These are phyloP conservation scores for Agaricales sp. DNA, from an alignment of 1,284 basidiomycete species.

Conservation along the genomic window DNA sequence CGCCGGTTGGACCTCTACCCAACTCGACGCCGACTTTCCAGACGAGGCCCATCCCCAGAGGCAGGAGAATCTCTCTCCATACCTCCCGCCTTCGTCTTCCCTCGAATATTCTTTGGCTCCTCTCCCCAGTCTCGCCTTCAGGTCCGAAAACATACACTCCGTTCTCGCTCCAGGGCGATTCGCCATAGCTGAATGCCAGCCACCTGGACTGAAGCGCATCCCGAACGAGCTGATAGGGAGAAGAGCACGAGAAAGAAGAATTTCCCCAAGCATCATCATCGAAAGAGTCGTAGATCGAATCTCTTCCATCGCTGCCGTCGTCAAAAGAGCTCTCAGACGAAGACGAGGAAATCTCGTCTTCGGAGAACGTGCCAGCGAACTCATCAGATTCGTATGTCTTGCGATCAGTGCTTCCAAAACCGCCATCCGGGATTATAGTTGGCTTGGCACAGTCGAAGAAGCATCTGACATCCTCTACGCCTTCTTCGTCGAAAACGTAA, in stretches of 20 bases:
- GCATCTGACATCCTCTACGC: slow-evolving; percentile 60
- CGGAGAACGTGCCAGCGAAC: not conserved
- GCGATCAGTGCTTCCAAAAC: slow-evolving; percentile 8
- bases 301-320: slow-evolving; percentile 19
- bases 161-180: slow-evolving; percentile 56
- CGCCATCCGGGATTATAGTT: slow-evolving; percentile 21
- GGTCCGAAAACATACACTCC: slow-evolving; percentile 68
- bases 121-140: slow-evolving; percentile 58
- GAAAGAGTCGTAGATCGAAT: slow-evolving; percentile 11
- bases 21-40: slow-evolving; percentile 66
- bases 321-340: slow-evolving; percentile 28
- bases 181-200: slow-evolving; percentile 64
- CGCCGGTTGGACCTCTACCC: slow-evolving; percentile 44
- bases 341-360: slow-evolving; percentile 8
- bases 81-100: slow-evolving; percentile 31
- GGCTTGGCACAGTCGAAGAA: slow-evolving; percentile 63
- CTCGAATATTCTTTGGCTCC: slow-evolving; percentile 45
- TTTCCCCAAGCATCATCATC: slow-evolving; percentile 31
- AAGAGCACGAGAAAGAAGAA: slow-evolving; percentile 46
- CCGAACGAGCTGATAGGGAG: slow-evolving; percentile 51
- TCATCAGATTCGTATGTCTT: slow-evolving; percentile 6
- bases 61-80: slow-evolving; percentile 57
- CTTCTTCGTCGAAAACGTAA: slow-evolving; percentile 72
- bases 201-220: slow-evolving; percentile 61
- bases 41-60: slow-evolving; percentile 51